These are phyloP conservation scores for Trichophyton verrucosum DNA, from an alignment of 2,329 filamentous ascomycete species.

Conservation along the genomic window DNA sequence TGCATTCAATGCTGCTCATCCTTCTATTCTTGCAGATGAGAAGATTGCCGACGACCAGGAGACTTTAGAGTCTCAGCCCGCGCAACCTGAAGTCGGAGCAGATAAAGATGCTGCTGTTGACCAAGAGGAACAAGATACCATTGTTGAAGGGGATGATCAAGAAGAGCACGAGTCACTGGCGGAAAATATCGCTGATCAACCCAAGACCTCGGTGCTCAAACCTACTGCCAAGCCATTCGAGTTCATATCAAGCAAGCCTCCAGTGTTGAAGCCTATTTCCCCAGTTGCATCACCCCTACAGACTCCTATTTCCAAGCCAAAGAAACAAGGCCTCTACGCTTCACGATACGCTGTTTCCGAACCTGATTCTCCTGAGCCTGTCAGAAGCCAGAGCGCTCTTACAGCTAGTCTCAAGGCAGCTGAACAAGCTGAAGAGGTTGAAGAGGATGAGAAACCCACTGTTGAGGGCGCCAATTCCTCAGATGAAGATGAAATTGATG, in stretches of 20 bases:
- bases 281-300: slow-evolving; percentile 10
- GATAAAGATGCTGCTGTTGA: background rate
- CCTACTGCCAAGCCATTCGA: slow-evolving; percentile 52
- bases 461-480: slow-evolving; percentile 19
- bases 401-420: background rate
- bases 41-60: background rate
- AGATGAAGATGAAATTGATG: slow-evolving; percentile 66
- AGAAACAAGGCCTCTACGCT: slow-evolving; percentile 22
- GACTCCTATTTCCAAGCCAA: slow-evolving; percentile 10
- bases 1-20: slow-evolving; percentile 42
- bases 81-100: background rate
- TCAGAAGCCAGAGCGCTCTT: slow-evolving; percentile 12
- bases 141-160: background rate
- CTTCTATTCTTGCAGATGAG: slow-evolving; percentile 23
- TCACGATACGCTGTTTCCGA: slow-evolving; percentile 24
- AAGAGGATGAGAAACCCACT: slow-evolving; percentile 12
- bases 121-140: slow-evolving; percentile 1
- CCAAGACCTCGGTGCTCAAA: slow-evolving; percentile 5
- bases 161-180: background rate
- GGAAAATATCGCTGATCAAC: background rate
- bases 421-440: slow-evolving; percentile 13
- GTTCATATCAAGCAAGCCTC: slow-evolving; percentile 23
- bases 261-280: slow-evolving; percentile 14
- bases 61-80: background rate
- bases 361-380: slow-evolving; percentile 17